A percentile compares a stretch with the other conserved stretches of the same genome.
Conservation (phyloP, 768 basidiomycete species). For the Pleurotus citrinopileatus region DNA sequence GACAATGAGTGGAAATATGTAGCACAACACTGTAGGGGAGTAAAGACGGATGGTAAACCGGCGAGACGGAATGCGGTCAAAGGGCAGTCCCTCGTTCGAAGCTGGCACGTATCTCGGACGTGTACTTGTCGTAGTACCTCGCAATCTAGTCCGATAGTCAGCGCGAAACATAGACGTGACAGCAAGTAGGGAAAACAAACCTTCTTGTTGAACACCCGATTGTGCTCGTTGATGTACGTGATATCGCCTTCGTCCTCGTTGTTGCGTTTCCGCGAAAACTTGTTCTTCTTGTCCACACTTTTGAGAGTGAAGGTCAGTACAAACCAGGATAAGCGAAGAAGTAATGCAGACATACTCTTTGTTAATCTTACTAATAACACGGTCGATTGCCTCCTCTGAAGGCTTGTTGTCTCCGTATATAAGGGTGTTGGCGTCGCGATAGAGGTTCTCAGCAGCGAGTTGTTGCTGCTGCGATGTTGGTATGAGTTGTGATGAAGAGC, state of each 20-base stretch:
- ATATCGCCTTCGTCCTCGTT: constrained; percentile 96
- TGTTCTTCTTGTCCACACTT: constrained; percentile 87
- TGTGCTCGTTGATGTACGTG: constrained; percentile 98
- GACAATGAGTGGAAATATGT: neutral
- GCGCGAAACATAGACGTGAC: neutral
- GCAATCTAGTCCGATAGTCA: constrained; percentile 57
- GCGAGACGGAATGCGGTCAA: constrained; percentile 30
- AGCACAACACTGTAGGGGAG: neutral
- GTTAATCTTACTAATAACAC: constrained; percentile 89
- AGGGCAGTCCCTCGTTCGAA: constrained; percentile 97
- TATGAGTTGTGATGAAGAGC: constrained; percentile 42
- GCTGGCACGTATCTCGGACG: constrained; percentile 91
- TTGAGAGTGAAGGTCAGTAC: constrained; percentile 8
- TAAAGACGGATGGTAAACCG: neutral
- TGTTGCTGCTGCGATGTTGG: constrained; percentile 62
- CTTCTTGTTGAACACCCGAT: constrained; percentile 98
- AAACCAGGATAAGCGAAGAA: neutral
- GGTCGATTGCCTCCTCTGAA: constrained; percentile 91
- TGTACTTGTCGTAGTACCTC: constrained; percentile 96
- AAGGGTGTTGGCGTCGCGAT: constrained; percentile 90
- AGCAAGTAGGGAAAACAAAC: constrained; percentile 29
- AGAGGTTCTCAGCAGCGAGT: constrained; percentile 76
- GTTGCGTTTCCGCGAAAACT: constrained; percentile 82
- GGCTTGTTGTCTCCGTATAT: constrained; percentile 96
- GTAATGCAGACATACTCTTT: constrained; percentile 65